Conservation (phyloP, 2,329 filamentous ascomycete genomes). For the Phoma sp. region DNA sequence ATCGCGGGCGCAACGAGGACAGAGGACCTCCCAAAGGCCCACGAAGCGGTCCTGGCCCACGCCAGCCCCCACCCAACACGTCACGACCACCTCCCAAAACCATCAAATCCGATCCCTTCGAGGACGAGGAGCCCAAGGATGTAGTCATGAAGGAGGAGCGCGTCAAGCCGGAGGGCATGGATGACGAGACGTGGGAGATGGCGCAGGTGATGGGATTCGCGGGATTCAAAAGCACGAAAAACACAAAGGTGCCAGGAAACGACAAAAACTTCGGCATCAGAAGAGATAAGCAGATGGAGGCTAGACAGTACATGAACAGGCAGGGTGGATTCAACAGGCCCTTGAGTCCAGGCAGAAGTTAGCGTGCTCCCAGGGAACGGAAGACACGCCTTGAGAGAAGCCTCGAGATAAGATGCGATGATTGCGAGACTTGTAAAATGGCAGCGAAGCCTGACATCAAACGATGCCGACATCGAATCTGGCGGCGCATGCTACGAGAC, state of each 20-base stretch:
- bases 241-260: constrained; percentile 87
- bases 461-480: too few relatives aligned
- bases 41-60: constrained; percentile 24
- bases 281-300: constrained; percentile 94
- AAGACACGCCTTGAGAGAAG: too few relatives aligned
- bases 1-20: constrained; percentile 13
- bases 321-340: constrained; percentile 82
- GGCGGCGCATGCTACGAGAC: too few relatives aligned
- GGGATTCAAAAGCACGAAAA: constrained; percentile 84
- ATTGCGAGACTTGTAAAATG: too few relatives aligned
- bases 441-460: too few relatives aligned
- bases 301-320: constrained; percentile 96
- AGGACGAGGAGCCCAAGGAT: constrained; percentile 30
- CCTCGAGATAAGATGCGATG: too few relatives aligned
- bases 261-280: constrained; percentile 76
- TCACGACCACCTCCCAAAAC: not conserved
- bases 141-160: constrained; percentile 37
- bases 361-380: not conserved
- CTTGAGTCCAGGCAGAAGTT: constrained; percentile 57
- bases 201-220: constrained; percentile 89
- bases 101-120: constrained; percentile 11
- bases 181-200: constrained; percentile 76
- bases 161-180: constrained; percentile 50
- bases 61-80: constrained; percentile 1
- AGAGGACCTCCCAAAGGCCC: constrained; percentile 36